Evolutionary conservation across 495 filamentous ascomycete genomes (phyloP), one percentile per base, ranked within the genome.

Genomic region (Penicillium turbatum): DNA sequence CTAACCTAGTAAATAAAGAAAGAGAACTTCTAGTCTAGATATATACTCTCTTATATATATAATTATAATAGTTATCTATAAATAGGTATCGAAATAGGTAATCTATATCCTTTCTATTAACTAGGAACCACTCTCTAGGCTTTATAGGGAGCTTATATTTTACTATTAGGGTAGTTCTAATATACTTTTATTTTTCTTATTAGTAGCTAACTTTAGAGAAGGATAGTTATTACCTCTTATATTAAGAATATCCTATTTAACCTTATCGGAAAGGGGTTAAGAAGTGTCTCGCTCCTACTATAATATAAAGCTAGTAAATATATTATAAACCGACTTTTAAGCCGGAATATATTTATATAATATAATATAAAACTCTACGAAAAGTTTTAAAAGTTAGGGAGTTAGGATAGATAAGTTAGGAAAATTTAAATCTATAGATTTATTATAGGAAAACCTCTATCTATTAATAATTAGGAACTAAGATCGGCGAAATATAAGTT

Each of bases 121-220:
- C 52, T 6, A 48, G 40, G 21, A 54, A 65, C 2, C 47, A 32
- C 34, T 60, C 51, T 37, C 48, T 42, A 17, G 57, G 51, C 42
- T 60, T 65, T 40, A 41, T 65, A 44, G 32, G 5, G 0, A 65
- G 41, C n/a, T 51, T 34, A 42, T 60, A 60, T 41, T 62, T 58
- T 12, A 36, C 13, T 15, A 27, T 65, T 6, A 62, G 35, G 11
- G 40, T 16, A 15, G 26, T 34, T 9, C 44, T 40, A 36, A 65
- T 65, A 48, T 56, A 53, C 55, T 65, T 42, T 32, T 46, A 42
- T 17, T 19, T 48, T 6, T 12, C 8, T 11, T 32, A 45, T 13
- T 11, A 45, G 31, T 39, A 42, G 40, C 42, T 2, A 24, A 4
- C 21, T 24, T 4, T 24, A 24, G 4, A 24, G 4, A 24, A 24